phyloP scores from a whole-genome alignment of 495 filamentous ascomycete genomes.

The Tetracladium marchalianum region DNA sequence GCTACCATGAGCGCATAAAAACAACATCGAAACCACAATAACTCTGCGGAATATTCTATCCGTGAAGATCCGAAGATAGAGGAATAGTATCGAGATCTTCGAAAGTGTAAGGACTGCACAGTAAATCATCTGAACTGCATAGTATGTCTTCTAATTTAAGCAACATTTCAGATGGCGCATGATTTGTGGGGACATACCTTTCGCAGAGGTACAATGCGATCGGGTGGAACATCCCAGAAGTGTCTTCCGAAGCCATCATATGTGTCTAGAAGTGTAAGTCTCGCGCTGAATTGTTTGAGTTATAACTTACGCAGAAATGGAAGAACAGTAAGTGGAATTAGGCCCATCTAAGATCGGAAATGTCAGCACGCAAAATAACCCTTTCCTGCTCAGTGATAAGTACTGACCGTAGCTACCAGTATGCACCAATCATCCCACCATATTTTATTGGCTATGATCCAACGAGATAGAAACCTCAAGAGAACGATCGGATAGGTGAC shows the following conservation, averaged over 20 bases:
- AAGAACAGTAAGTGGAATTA: too few relatives aligned
- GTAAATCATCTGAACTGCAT: slow-evolving; percentile 26
- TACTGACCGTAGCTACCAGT: not conserved
- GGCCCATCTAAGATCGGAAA: too few relatives aligned
- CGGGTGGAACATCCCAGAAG: slow-evolving; percentile 4
- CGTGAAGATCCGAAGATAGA: slow-evolving; percentile 42
- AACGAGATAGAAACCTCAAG: slow-evolving; percentile 5
- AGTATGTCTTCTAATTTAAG: slow-evolving; percentile 2
- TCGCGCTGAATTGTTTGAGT: not conserved
- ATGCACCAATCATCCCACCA: slow-evolving; percentile 12
- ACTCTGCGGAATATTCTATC: slow-evolving; percentile 21
- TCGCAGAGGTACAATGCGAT: not conserved
- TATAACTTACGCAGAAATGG: too few relatives aligned
- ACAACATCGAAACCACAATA: slow-evolving; percentile 20
- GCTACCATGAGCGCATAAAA: slow-evolving; percentile 26
- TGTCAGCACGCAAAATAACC: too few relatives aligned
- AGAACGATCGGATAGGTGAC: slow-evolving; percentile 4
- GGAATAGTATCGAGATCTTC: slow-evolving; percentile 38
- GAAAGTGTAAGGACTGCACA: slow-evolving; percentile 27
- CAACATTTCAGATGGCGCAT: not conserved
- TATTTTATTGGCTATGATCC: not conserved
- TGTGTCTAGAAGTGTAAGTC: not conserved
- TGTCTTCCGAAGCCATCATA: slow-evolving; percentile 9
- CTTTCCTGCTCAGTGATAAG: not conserved
- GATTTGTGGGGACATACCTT: not conserved